These are phyloP conservation scores for Serendipita sp. DNA, from an alignment of 768 basidiomycete genomes.

Conservation along the genomic window DNA sequence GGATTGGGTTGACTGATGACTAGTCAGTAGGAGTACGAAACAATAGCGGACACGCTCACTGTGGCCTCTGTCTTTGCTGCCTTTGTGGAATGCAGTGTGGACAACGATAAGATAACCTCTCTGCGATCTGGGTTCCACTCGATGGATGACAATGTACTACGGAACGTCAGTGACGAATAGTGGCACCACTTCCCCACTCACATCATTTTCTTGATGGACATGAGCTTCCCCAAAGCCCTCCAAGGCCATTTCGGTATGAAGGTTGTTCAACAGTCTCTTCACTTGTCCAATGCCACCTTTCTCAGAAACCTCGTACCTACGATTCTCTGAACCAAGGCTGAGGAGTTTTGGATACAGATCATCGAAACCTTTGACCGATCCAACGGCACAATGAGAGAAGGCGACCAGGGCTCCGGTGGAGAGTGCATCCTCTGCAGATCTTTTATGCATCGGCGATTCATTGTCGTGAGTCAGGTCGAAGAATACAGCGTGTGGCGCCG, in stretches of 20 bases:
- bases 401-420: constrained; percentile 85
- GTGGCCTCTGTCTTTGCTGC: constrained; percentile 61
- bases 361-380: constrained; percentile 94
- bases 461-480: constrained; percentile 98
- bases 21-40: neutral
- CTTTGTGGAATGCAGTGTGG: constrained; percentile 83
- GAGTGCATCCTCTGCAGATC: constrained; percentile 89
- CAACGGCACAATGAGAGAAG: constrained; percentile 77
- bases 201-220: constrained; percentile 93
- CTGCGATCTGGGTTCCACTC: constrained; percentile 79
- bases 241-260: constrained; percentile 88
- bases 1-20: constrained; percentile 60
- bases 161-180: neutral
- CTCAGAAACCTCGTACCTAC: constrained; percentile 57
- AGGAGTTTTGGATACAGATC: constrained; percentile 93
- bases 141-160: constrained; percentile 86
- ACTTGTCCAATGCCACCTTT: constrained; percentile 39
- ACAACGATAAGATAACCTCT: constrained; percentile 86
- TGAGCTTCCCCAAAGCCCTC: constrained; percentile 80
- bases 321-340: constrained; percentile 71
- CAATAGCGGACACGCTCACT: constrained; percentile 34
- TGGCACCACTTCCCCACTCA: constrained; percentile 26
- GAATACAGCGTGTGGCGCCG: constrained; percentile 78
- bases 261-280: constrained; percentile 64
- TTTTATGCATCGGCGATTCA: constrained; percentile 77